Percentiles rank a stretch among this genome's conserved stretches.
These are phyloP conservation scores for Pseudopyricularia cyperi DNA, from an alignment of 2,329 filamentous ascomycete species.

Conservation along the genomic window DNA sequence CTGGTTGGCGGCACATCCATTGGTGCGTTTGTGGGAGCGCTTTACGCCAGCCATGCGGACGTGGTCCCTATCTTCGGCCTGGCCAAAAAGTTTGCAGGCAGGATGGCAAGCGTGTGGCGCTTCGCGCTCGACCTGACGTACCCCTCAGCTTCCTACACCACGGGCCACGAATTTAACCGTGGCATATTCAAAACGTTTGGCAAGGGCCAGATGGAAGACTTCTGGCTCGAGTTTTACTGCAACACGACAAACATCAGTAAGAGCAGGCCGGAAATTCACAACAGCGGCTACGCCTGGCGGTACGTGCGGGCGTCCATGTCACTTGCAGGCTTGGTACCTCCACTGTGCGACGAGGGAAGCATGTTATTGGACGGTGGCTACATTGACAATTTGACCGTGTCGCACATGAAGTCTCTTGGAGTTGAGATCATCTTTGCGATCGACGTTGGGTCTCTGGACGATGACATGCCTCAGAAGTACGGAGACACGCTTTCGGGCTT, in stretches of 20 bases:
- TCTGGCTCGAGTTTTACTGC: conserved; percentile 98
- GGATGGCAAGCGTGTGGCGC: conserved; percentile 99
- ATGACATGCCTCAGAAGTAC: conserved; percentile 81
- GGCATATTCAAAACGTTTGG: conserved; percentile 98
- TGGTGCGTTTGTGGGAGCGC: conserved; percentile 83
- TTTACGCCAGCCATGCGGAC: conserved; percentile 93
- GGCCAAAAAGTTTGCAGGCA: conserved; percentile 91
- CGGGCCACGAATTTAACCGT: conserved; percentile 95
- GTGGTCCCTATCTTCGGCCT: conserved; percentile 94
- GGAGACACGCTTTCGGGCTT: conserved; percentile 90
- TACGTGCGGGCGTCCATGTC: conserved; percentile 97
- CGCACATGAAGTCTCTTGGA: conserved; percentile 90
- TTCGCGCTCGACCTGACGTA: conserved; percentile 94
- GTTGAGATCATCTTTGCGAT: conserved; percentile 92
- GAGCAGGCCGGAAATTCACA: conserved; percentile 83
- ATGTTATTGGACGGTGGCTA: conserved; percentile 97
- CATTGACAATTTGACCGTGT: conserved; percentile 91
- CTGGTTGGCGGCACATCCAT: conserved; percentile 94
- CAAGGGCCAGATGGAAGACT: conserved; percentile 94
- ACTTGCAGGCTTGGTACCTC: conserved; percentile 79
- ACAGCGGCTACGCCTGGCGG: conserved; percentile 91
- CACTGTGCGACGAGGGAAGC: conserved; percentile 89
- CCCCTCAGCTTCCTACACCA: conserved; percentile 92
- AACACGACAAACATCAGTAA: conserved; percentile 99
- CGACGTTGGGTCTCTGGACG: conserved; percentile 86